These are phyloP conservation scores for Pyricularia sp. DNA, from an alignment of 2,329 filamentous ascomycete genomes.

Conservation along the genomic window DNA sequence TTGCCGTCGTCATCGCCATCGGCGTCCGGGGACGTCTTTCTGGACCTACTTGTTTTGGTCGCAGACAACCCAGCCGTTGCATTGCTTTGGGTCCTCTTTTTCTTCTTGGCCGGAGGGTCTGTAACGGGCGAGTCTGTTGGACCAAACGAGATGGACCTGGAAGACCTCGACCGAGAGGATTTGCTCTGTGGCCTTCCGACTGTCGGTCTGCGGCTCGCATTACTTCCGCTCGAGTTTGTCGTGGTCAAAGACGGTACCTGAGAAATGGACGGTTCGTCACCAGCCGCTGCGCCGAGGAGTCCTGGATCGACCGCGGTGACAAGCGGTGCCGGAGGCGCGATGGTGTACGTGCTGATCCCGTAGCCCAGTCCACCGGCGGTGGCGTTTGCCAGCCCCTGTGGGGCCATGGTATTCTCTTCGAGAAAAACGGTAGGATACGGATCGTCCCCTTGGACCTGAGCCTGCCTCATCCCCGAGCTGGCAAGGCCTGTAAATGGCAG, in stretches of 20 bases:
- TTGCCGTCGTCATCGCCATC: conserved; percentile 27
- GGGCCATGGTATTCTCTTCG: not conserved
- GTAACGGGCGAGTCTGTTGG: not conserved
- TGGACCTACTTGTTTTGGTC: not conserved
- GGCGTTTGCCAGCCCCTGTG: not conserved
- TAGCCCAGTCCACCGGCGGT: not conserved
- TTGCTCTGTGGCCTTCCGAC: not conserved
- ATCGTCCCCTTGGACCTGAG: not conserved
- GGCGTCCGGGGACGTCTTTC: not conserved
- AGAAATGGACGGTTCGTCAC: not conserved
- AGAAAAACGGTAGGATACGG: not conserved
- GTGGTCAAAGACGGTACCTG: not conserved
- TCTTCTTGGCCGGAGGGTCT: not conserved
- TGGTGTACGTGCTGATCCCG: not conserved
- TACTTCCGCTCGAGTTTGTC: not conserved
- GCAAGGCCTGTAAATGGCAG: not conserved
- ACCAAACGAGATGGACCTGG: not conserved
- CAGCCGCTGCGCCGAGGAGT: not conserved
- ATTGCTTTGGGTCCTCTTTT: conserved; percentile 1
- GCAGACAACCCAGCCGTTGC: not conserved
- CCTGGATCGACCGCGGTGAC: not conserved
- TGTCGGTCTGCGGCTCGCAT: not conserved
- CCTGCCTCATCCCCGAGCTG: not conserved
- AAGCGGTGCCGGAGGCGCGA: not conserved
- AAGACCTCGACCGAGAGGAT: not conserved